Percentiles rank a stretch among this genome's conserved stretches.
Conservation (phyloP, 805 yeast species). For the Geotrichum ghanense region DNA sequence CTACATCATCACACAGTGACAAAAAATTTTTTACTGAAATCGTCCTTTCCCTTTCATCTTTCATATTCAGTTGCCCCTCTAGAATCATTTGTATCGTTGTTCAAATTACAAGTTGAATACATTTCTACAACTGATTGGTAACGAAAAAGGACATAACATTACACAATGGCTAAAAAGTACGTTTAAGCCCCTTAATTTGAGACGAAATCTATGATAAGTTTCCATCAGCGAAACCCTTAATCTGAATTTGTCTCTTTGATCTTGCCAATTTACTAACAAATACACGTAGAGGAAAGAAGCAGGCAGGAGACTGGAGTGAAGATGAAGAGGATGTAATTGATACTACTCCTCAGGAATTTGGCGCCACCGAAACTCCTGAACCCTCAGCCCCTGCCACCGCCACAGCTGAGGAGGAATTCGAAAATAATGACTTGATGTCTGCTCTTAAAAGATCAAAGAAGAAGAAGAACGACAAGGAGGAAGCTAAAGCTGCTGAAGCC, state of each 20-base stretch:
- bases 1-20: too few relatives aligned
- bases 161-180: constrained; percentile 40
- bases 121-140: too few relatives aligned
- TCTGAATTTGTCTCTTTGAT: too few relatives aligned
- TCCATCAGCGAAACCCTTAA: too few relatives aligned
- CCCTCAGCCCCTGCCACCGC: constrained; percentile 23
- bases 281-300: constrained; percentile 42
- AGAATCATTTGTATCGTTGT: too few relatives aligned
- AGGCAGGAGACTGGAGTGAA: constrained; percentile 74
- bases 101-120: too few relatives aligned
- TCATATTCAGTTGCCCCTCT: too few relatives aligned
- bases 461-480: constrained; percentile 61
- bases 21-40: too few relatives aligned
- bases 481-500: constrained; percentile 30
- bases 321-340: constrained; percentile 41
- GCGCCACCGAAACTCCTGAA: constrained; percentile 25
- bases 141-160: too few relatives aligned
- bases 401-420: constrained; percentile 24
- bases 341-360: constrained; percentile 44
- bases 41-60: too few relatives aligned
- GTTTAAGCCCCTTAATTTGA: constrained; percentile 5
- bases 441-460: constrained; percentile 71
- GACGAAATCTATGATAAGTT: too few relatives aligned
- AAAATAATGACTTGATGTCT: constrained; percentile 64
- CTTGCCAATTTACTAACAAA: constrained; percentile 6